A percentile compares a stretch with the other conserved stretches of the same genome.
These are phyloP conservation scores for Arthrobotrys sphaeroides DNA, from an alignment of 2,329 filamentous ascomycete genomes.

Conservation along the genomic window DNA sequence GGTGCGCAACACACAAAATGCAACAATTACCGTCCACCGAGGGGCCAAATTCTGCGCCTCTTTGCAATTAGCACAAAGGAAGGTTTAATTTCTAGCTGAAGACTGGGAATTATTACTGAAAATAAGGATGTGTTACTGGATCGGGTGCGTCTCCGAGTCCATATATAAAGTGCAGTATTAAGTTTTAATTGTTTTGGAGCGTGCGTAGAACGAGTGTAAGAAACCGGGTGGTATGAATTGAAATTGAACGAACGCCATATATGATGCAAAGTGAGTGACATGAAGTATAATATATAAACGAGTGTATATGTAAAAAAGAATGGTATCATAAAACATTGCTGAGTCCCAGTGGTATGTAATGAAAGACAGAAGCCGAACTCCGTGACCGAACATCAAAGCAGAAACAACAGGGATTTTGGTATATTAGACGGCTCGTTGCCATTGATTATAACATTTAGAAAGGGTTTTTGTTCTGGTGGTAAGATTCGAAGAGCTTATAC, in stretches of 20 bases:
- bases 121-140: neutral
- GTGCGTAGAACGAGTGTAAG: neutral
- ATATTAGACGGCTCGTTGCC: neutral
- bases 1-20: constrained; percentile 41
- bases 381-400: constrained; percentile 9
- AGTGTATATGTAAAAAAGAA: neutral
- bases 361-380: constrained; percentile 32
- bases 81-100: too few species aligned
- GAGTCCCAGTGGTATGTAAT: constrained; percentile 12
- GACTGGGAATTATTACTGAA: neutral
- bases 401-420: neutral
- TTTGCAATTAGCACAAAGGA: too few species aligned
- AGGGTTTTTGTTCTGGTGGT: neutral
- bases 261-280: constrained; percentile 18
- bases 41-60: too few species aligned
- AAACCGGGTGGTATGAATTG: neutral
- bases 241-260: constrained; percentile 14
- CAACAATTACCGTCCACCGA: too few species aligned
- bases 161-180: constrained; percentile 30
- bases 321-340: constrained; percentile 38
- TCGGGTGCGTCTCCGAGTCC: neutral
- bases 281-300: neutral
- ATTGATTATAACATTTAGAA: neutral
- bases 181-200: neutral
- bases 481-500: constrained; percentile 1